These are phyloP conservation scores for Coprinopsis strossmayeri DNA, from an alignment of 768 basidiomycete genomes.

Conservation along the genomic window DNA sequence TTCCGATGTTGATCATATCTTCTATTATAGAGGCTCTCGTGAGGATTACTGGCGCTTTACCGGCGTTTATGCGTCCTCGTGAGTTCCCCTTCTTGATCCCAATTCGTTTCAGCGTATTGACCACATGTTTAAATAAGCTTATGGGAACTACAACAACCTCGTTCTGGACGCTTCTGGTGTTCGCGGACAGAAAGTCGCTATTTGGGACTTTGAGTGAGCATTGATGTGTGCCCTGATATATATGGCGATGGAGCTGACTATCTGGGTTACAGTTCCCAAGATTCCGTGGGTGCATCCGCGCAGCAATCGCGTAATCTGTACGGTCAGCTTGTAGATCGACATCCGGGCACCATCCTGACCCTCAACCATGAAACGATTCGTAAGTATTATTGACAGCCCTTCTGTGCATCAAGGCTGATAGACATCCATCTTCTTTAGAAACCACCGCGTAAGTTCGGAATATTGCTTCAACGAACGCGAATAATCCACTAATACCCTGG, in stretches of 20 bases:
- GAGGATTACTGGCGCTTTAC: conserved; percentile 28
- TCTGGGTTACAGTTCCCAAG: conserved; percentile 24
- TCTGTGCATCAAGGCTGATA: no score
- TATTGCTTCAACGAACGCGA: neutral
- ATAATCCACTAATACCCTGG: no score
- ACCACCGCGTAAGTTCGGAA: conserved; percentile 33
- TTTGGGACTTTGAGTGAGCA: conserved; percentile 35
- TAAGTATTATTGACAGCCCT: conserved; percentile 14
- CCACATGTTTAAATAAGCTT: conserved; percentile 20
- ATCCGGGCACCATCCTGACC: conserved; percentile 30
- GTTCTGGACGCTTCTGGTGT: conserved; percentile 25
- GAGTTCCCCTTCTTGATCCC: conserved; percentile 7
- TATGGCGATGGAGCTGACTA: neutral
- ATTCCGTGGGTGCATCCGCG: conserved; percentile 29
- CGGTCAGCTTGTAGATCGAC: conserved; percentile 18
- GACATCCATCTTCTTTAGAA: conserved; percentile 18
- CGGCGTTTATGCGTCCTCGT: conserved; percentile 36
- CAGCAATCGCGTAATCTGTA: conserved; percentile 27
- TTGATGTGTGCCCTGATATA: neutral
- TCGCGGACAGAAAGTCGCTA: conserved; percentile 25
- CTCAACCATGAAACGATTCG: conserved; percentile 38
- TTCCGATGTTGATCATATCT: neutral
- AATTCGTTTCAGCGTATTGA: neutral
- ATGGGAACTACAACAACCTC: conserved; percentile 33
- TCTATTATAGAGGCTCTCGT: conserved; percentile 24